phyloP scores from a whole-genome alignment of 768 basidiomycete species.

The Collybiopsis confluens region DNA sequence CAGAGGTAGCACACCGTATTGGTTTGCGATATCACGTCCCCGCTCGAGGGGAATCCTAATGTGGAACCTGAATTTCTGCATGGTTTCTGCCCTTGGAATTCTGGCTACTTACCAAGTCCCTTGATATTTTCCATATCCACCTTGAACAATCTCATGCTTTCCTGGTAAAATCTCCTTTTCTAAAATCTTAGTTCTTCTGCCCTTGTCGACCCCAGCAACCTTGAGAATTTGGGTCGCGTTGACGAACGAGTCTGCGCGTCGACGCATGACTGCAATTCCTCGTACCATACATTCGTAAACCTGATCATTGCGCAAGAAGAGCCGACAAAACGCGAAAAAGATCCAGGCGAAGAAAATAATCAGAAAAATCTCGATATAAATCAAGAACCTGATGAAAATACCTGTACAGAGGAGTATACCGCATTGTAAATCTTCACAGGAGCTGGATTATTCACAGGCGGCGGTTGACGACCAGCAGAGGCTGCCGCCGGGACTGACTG shows the following conservation, averaged over 20 bases:
- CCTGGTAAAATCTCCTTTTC: conserved; percentile 96
- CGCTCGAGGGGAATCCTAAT: conserved; percentile 92
- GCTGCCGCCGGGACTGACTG: too few relatives aligned
- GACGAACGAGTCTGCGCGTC: conserved; percentile 90
- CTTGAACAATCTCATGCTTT: conserved; percentile 97
- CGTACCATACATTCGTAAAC: conserved; percentile 98
- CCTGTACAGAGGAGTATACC: conserved; percentile 88
- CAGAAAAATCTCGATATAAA: conserved; percentile 9
- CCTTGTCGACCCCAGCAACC: conserved; percentile 97
- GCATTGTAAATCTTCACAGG: conserved; percentile 90
- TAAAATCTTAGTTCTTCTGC: conserved; percentile 90
- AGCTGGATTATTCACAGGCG: conserved; percentile 27
- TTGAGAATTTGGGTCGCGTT: conserved; percentile 99
- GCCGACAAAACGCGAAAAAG: conserved; percentile 12
- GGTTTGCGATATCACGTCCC: conserved; percentile 87
- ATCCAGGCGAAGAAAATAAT: conserved; percentile 26
- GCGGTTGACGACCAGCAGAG: too few relatives aligned
- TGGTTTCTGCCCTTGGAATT: conserved; percentile 80
- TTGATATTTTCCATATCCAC: conserved; percentile 98
- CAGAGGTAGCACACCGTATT: conserved; percentile 87
- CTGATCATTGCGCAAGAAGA: conserved; percentile 34
- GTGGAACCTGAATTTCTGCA: background rate
- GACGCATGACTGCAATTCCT: conserved; percentile 97
- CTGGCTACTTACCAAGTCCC: conserved; percentile 83
- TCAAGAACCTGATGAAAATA: conserved; percentile 16